These are phyloP conservation scores for Curvularia sp. DNA, from an alignment of 2,329 filamentous ascomycete genomes.

Conservation along the genomic window DNA sequence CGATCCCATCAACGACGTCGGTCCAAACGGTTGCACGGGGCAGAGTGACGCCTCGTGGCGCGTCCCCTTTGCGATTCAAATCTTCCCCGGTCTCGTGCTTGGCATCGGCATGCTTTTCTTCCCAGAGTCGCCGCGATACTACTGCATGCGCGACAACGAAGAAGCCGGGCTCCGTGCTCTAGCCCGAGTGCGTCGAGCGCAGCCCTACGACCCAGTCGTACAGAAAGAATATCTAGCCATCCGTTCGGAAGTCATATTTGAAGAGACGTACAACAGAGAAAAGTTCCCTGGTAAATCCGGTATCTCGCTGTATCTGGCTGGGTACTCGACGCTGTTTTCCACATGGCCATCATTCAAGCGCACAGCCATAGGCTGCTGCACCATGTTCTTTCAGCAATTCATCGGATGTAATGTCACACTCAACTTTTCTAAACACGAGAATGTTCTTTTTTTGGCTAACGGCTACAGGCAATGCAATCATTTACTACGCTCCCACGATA, in stretches of 20 bases:
- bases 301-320: conserved; percentile 63
- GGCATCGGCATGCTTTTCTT: conserved; percentile 61
- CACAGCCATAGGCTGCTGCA: conserved; percentile 41
- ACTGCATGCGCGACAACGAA: conserved; percentile 45
- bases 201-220: conserved; percentile 60
- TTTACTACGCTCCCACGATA: conserved; percentile 72
- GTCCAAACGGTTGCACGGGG: conserved; percentile 29
- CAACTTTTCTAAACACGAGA: not conserved
- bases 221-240: conserved; percentile 68
- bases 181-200: conserved; percentile 53
- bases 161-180: conserved; percentile 57
- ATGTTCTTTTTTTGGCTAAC: not conserved
- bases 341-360: conserved; percentile 54
- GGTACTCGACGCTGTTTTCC: conserved; percentile 59
- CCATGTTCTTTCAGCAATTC: conserved; percentile 59
- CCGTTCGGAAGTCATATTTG: conserved; percentile 60
- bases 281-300: conserved; percentile 42
- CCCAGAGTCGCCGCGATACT: conserved; percentile 37
- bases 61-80: conserved; percentile 80
- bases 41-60: conserved; percentile 57
- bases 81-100: conserved; percentile 79
- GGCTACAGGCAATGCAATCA: conserved; percentile 70
- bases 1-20: conserved; percentile 33
- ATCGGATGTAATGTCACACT: conserved; percentile 68
- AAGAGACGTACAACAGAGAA: conserved; percentile 54